A percentile compares a stretch with the other conserved stretches of the same genome.
Evolutionary conservation across 805 yeast genomes (phyloP).

Genomic region (Wickerhamiella kurtzmanii): DNA sequence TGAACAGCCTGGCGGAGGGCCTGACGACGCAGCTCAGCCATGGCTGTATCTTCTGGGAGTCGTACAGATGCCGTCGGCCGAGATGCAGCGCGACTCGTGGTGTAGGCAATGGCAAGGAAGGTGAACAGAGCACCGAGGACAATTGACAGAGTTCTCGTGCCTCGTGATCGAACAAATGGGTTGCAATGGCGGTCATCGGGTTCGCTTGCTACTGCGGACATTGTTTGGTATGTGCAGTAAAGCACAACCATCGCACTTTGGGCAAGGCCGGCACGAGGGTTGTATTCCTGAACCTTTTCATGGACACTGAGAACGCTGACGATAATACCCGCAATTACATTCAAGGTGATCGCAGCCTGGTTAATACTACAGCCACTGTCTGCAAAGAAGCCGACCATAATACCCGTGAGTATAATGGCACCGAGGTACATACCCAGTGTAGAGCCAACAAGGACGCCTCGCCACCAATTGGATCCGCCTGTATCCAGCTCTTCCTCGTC

Average conservation of each 20-base stretch:
- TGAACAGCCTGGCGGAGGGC: conserved; percentile 92
- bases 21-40: conserved; percentile 68
- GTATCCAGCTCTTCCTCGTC: conserved; percentile 58
- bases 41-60: conserved; percentile 28
- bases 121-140: conserved; percentile 88
- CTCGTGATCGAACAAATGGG: conserved; percentile 77
- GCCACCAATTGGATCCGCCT: conserved; percentile 57
- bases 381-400: conserved; percentile 78
- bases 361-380: conserved; percentile 75
- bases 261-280: conserved; percentile 92
- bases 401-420: conserved; percentile 53
- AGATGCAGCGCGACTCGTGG: conserved; percentile 87
- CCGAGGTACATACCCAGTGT: conserved; percentile 74
- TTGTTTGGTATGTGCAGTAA: conserved; percentile 79
- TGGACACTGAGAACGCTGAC: conserved; percentile 62
- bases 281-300: conserved; percentile 76
- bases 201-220: conserved; percentile 89
- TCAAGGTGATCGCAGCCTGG: conserved; percentile 70
- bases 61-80: conserved; percentile 26
- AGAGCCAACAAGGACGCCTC: conserved; percentile 67
- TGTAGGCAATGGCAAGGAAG: conserved; percentile 87
- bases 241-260: conserved; percentile 92
- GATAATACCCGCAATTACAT: conserved; percentile 49
- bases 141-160: conserved; percentile 80
- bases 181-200: conserved; percentile 91